Evolutionary conservation across 306 rosid genomes (phyloP), one percentile per base, ranked within the genome.

Genomic region (Quercus variabilis): DNA sequence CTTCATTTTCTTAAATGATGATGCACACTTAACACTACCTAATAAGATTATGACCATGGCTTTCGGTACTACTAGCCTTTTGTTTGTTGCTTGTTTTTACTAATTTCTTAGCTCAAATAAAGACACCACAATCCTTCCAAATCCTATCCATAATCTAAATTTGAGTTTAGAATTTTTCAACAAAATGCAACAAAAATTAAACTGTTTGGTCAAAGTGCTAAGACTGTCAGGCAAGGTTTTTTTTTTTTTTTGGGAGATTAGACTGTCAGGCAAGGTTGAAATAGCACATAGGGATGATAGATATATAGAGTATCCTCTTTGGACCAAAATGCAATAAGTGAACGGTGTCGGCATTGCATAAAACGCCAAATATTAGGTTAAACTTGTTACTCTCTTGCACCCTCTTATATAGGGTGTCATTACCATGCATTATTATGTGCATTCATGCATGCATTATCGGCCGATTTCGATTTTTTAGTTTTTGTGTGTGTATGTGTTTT

Each of bases 321-420:
- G 23, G 55, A 59, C 74, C 26, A 77, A 68, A 14, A 25, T 30
- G 35, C 64, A 76, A 76, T 33, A 30, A 64, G 31, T 76, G 80
- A 18, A 77, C 21, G 56, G 14, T 67, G 74, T 77, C 74, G 80
- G 80, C 63, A 68, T 55, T 55, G 43, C 55, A 30, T 59, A 65
- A 65, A 49, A 19, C 35, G 67, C 70, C 21, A 77, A 77, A 77
- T 67, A 30, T 64, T 30, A 30, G 70, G 70, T 64, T 64, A 76
- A 35, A 38, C 59, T 64, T 51, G 55, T 74, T 59, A 64, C 30
- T 12, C 30, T 12, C 35, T 14, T 71, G 20, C 49, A 21, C 11
- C 57, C n/a, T 23, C 31, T 21, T 19, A 18, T 31, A 26, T 75
- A 23, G 58, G 55, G 28, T 15, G 58, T 9, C 59, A 55, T 56